Evolutionary conservation across 2,329 filamentous ascomycete species (phyloP).

Genomic region (Ophiostoma sp.): DNA sequence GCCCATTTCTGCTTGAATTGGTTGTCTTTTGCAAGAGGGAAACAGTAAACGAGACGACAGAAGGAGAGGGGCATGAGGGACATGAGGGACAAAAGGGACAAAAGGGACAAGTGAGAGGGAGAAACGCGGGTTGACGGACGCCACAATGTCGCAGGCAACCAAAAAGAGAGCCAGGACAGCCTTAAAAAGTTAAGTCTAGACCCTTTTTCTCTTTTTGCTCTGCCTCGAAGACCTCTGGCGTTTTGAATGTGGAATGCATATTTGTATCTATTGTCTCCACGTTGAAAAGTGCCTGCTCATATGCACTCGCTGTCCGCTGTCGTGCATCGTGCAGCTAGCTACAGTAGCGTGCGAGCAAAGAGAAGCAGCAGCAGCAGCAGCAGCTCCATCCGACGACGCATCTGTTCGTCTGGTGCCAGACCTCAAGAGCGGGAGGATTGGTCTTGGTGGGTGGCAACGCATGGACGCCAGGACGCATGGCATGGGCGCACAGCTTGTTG

Average conservation of each 20-base stretch:
- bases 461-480: not conserved
- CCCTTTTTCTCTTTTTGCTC: not conserved
- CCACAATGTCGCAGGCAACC: slow-evolving; percentile 17
- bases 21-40: not conserved
- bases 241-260: not conserved
- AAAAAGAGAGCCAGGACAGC: slow-evolving; percentile 1
- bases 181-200: not conserved
- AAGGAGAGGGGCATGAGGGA: not conserved
- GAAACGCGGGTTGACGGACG: not conserved
- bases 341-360: not conserved
- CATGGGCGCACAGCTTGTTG: not conserved
- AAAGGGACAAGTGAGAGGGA: not conserved
- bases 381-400: not conserved
- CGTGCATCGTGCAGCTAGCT: not conserved
- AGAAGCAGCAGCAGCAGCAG: not conserved
- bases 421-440: not conserved
- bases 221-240: not conserved
- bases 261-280: not conserved
- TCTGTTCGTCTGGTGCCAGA: not conserved
- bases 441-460: not conserved
- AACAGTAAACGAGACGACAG: not conserved
- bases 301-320: not conserved
- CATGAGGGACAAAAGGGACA: not conserved
- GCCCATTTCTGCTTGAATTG: not conserved
- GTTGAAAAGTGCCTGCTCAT: not conserved